phyloP scores from a whole-genome alignment of 129 eudicot species.

The Mikania micrantha region DNA sequence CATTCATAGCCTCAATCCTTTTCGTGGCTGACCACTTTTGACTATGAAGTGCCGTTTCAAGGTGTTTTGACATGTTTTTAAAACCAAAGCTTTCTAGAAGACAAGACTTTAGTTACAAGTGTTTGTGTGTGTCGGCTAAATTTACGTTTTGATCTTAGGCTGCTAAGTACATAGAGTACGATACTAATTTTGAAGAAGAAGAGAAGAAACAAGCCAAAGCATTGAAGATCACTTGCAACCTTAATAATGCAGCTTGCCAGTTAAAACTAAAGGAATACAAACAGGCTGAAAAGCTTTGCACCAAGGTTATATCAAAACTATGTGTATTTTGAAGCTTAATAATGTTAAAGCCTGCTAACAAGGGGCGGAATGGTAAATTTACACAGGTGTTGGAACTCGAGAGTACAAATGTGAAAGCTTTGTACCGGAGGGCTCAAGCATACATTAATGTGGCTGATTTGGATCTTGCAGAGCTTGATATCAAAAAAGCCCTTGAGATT shows the following conservation, averaged over 20 bases:
- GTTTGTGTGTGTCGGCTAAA: not conserved
- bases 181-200: slow-evolving; percentile 76
- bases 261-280: slow-evolving; percentile 83
- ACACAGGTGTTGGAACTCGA: slow-evolving; percentile 78
- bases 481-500: slow-evolving; percentile 88
- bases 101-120: not conserved
- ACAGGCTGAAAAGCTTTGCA: slow-evolving; percentile 90
- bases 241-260: slow-evolving; percentile 92
- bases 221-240: slow-evolving; percentile 73
- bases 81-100: too few species aligned
- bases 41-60: too few species aligned
- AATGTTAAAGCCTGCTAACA: not conserved
- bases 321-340: too few species aligned
- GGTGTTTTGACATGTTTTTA: too few species aligned
- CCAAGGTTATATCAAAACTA: slow-evolving; percentile 51
- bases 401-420: slow-evolving; percentile 91
- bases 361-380: not conserved
- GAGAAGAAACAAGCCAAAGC: slow-evolving; percentile 82
- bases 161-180: slow-evolving; percentile 83
- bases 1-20: too few species aligned
- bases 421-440: slow-evolving; percentile 94
- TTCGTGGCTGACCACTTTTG: too few species aligned
- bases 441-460: slow-evolving; percentile 74
- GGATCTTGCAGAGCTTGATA: slow-evolving; percentile 87
- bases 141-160: slow-evolving; percentile 40